These are phyloP conservation scores for Pichia nanzhaoensis DNA, from an alignment of 805 yeast species.

Conservation along the genomic window DNA sequence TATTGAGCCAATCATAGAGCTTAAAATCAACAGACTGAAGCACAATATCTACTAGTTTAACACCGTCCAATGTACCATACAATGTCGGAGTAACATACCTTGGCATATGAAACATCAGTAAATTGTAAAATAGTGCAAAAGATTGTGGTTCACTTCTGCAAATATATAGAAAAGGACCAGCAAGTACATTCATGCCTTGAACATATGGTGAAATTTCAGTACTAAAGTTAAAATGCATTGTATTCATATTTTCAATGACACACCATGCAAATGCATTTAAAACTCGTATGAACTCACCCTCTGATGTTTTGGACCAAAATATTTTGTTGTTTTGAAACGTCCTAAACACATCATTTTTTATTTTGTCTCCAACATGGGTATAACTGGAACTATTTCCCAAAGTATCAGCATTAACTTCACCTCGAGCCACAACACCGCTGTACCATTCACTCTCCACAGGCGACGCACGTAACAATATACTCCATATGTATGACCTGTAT, in stretches of 20 bases:
- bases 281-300: slow-evolving; percentile 58
- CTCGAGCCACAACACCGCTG: slow-evolving; percentile 42
- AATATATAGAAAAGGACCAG: slow-evolving; percentile 76
- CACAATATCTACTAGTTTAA: slow-evolving; percentile 64
- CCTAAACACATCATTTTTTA: slow-evolving; percentile 78
- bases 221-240: neutral
- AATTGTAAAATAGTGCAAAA: slow-evolving; percentile 57
- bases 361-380: slow-evolving; percentile 56
- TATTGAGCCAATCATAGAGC: slow-evolving; percentile 49
- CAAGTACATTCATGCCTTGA: slow-evolving; percentile 86
- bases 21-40: slow-evolving; percentile 68
- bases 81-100: slow-evolving; percentile 70
- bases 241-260: slow-evolving; percentile 25
- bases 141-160: slow-evolving; percentile 83
- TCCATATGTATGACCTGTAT: slow-evolving; percentile 75
- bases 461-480: slow-evolving; percentile 60
- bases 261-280: slow-evolving; percentile 60
- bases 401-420: slow-evolving; percentile 31
- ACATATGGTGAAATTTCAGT: slow-evolving; percentile 48
- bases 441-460: slow-evolving; percentile 53
- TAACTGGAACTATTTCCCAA: slow-evolving; percentile 4
- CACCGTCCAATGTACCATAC: slow-evolving; percentile 77
- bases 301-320: slow-evolving; percentile 63
- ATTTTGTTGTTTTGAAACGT: slow-evolving; percentile 68
- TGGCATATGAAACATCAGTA: slow-evolving; percentile 63